These are phyloP conservation scores for Henckelia pumila DNA, from an alignment of 257 asterid genomes.

Conservation along the genomic window DNA sequence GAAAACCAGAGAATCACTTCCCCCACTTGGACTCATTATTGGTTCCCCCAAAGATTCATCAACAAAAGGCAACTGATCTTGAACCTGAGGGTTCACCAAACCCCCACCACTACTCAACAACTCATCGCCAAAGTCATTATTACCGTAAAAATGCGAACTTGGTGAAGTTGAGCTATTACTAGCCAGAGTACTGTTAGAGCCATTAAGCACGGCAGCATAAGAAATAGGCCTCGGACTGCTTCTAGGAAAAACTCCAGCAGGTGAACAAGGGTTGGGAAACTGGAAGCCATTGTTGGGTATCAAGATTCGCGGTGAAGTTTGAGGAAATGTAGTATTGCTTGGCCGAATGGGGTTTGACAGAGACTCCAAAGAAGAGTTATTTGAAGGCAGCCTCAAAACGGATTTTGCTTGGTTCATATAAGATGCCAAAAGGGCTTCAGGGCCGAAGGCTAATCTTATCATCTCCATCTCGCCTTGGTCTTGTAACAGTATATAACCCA, in stretches of 20 bases:
- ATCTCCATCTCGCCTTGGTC: slow-evolving; percentile 83
- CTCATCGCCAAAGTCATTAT: slow-evolving; percentile 34
- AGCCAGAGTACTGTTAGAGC: slow-evolving; percentile 23
- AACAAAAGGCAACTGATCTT: slow-evolving; percentile 48
- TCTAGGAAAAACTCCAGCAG: slow-evolving; percentile 43
- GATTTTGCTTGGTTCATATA: slow-evolving; percentile 54
- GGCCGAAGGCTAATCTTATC: slow-evolving; percentile 76
- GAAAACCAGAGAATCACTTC: slow-evolving; percentile 67
- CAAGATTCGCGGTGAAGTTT: slow-evolving; percentile 47
- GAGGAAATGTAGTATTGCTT: slow-evolving; percentile 45
- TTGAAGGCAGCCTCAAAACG: slow-evolving; percentile 48
- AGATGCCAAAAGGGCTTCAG: slow-evolving; percentile 53
- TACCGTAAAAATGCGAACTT: slow-evolving; percentile 43
- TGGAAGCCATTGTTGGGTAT: slow-evolving; percentile 59
- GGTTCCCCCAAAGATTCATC: slow-evolving; percentile 69
- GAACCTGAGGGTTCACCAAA: slow-evolving; percentile 33
- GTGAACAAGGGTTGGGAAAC: slow-evolving; percentile 46
- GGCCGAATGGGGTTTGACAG: slow-evolving; percentile 33
- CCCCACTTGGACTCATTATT: slow-evolving; percentile 72
- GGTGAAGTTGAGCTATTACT: slow-evolving; percentile 40
- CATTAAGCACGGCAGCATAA: slow-evolving; percentile 58
- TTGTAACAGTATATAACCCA: slow-evolving; percentile 74
- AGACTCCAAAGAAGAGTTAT: slow-evolving; percentile 39
- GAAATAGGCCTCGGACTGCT: slow-evolving; percentile 51
- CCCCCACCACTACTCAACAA: slow-evolving; percentile 16